Base-by-base conservation (phyloP, 805 yeast species). In the Kazachstania kunashirensis region DNA sequence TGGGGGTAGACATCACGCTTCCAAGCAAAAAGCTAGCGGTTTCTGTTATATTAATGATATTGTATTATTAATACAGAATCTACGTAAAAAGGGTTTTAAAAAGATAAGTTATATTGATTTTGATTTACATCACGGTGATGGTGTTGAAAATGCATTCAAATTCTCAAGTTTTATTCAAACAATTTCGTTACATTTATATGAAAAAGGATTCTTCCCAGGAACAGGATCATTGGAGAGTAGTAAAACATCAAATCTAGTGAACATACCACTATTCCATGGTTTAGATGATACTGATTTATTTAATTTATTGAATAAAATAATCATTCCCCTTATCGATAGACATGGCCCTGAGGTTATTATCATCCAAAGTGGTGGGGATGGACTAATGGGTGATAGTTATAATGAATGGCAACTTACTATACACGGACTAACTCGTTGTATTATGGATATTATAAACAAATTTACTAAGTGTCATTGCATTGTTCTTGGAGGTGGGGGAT, bases 121-220 rank as follows among this genome's bases (percentile, higher is more conserved):
- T 6, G 94, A 82, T 54, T 53, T 82, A 6, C 94, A 82, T 52
- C 88, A 81, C 55, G 88, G 89, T 0, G 88, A 82, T 53, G 94
- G 86, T 0, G 89, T 82, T 5, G 79, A 78, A 34, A 60, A 63
- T 2, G 84, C 85, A 0, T 81, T 79, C 56, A 58, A 65, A 42
- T 66, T 59, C 41, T 70, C 80, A 1, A 62, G 66, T 27, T 69
- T 67, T 23, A 81, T 82, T 0, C 54, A 70, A 35, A 77, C 83
- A 1, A 61, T 78, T 15, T 79, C 86, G 1, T 41, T 80, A 2
- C 94, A 82, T 55, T 50, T 82, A 21, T 64, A 57, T 43, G 89
- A 77, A 38, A 37, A 66, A 2, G 86, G 85, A 0, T 82, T 82
- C 50, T 82, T 70, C 45, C 92, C 92, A 0, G 84, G 86, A 1